Conservation (phyloP, 2,329 filamentous ascomycete species). For the Hyphodiscus sp. region DNA sequence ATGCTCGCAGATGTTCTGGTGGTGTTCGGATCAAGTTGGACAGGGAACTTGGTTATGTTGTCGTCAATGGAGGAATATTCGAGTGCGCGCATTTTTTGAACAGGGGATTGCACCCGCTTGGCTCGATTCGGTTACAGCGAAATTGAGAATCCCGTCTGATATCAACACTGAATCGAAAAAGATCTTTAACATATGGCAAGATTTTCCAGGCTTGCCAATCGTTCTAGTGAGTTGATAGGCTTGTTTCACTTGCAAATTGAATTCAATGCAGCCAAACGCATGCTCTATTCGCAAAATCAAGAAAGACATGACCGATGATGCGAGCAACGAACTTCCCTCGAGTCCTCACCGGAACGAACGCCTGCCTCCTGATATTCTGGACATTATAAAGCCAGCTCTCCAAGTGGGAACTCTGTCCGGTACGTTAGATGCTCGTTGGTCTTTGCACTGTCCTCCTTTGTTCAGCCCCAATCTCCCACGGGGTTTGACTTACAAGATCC, state of each 20-base stretch:
- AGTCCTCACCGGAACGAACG: background rate
- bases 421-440: constrained; percentile 28
- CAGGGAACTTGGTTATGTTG: constrained; percentile 17
- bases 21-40: constrained; percentile 13
- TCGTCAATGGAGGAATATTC: constrained; percentile 8
- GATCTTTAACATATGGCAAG: too few species aligned
- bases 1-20: constrained; percentile 1
- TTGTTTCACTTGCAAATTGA: background rate
- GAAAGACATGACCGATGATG: constrained; percentile 19
- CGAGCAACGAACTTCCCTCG: constrained; percentile 1
- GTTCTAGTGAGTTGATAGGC: background rate
- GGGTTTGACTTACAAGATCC: too few species aligned
- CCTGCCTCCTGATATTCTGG: constrained; percentile 37
- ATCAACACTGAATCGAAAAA: background rate
- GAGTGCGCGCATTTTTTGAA: background rate
- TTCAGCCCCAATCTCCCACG: background rate
- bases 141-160: background rate
- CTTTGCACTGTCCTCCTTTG: background rate
- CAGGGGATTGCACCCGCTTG: background rate
- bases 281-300: constrained; percentile 21
- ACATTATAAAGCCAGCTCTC: constrained; percentile 45
- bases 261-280: constrained; percentile 22
- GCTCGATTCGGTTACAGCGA: too few species aligned
- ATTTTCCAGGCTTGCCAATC: too few species aligned
- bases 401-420: constrained; percentile 55